Evolutionary conservation across 1,139 yeast genomes (phyloP).

Genomic region (Yamadazyma mexicana): DNA sequence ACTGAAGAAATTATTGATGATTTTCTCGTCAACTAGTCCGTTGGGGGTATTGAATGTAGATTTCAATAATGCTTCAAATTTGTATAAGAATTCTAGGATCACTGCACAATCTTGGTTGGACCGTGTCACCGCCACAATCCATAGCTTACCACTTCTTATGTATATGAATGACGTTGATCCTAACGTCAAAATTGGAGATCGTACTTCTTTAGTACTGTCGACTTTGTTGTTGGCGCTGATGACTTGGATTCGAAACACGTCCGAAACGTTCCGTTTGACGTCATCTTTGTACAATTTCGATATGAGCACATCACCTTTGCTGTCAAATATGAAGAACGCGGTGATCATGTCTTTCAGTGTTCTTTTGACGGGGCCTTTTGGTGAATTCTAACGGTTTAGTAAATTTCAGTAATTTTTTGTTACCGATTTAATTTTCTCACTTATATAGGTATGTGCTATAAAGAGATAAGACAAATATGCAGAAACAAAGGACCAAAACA

Average conservation of each 20-base stretch:
- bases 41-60: conserved; percentile 16
- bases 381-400: no score
- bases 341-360: conserved; percentile 67
- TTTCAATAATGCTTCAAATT: conserved; percentile 49
- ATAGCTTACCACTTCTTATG: conserved; percentile 65
- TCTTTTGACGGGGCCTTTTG: no score
- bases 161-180: conserved; percentile 93
- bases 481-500: no score
- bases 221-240: conserved; percentile 48
- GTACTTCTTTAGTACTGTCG: conserved; percentile 37
- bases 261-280: conserved; percentile 67
- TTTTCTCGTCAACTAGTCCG: conserved; percentile 27
- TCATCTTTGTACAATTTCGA: conserved; percentile 74
- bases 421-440: no score
- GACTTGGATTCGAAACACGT: conserved; percentile 88
- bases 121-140: conserved; percentile 85
- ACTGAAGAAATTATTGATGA: conserved; percentile 56
- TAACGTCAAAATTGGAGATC: conserved; percentile 80
- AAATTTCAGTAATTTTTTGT: neutral
- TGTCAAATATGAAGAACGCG: conserved; percentile 74
- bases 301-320: conserved; percentile 83
- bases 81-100: conserved; percentile 75
- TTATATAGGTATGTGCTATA: no score
- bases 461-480: no score
- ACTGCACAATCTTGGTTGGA: conserved; percentile 84